These are phyloP conservation scores for Aspergillus asperescens DNA, from an alignment of 495 filamentous ascomycete species.

Conservation along the genomic window DNA sequence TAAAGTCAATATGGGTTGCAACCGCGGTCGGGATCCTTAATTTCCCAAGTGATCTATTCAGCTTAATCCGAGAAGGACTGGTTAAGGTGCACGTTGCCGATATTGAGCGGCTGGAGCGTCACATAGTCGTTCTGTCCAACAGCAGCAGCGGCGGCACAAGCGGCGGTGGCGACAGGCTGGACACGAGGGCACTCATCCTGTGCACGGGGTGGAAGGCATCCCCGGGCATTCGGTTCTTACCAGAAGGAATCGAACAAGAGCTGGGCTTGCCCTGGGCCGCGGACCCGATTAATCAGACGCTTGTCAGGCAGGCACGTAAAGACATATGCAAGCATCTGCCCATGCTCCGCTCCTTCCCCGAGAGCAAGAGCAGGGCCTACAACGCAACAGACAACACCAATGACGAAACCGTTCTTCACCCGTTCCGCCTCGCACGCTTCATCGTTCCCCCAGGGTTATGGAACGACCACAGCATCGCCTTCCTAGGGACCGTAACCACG, in stretches of 20 bases:
- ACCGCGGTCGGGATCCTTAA: slow-evolving; percentile 61
- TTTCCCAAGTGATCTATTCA: slow-evolving; percentile 59
- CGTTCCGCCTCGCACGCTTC: slow-evolving; percentile 59
- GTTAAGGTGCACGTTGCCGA: slow-evolving; percentile 60
- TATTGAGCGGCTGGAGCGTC: slow-evolving; percentile 24
- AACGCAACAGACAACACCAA: slow-evolving; percentile 21
- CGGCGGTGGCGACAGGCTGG: background rate
- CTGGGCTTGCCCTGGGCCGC: slow-evolving; percentile 35
- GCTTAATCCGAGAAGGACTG: slow-evolving; percentile 50
- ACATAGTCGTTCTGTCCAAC: background rate
- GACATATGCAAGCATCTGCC: slow-evolving; percentile 66
- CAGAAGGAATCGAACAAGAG: slow-evolving; percentile 39
- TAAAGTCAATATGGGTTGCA: slow-evolving; percentile 56
- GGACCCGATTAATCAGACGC: slow-evolving; percentile 21
- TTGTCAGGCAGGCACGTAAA: slow-evolving; percentile 48
- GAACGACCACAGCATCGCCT: slow-evolving; percentile 55
- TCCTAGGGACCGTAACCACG: slow-evolving; percentile 57
- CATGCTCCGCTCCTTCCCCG: slow-evolving; percentile 34
- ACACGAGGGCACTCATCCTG: slow-evolving; percentile 55
- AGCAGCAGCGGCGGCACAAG: no score
- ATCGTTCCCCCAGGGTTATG: slow-evolving; percentile 59
- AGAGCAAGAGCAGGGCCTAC: background rate
- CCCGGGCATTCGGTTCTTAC: slow-evolving; percentile 58
- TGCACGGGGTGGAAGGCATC: slow-evolving; percentile 65
- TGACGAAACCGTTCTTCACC: slow-evolving; percentile 31